Conservation (phyloP, 371 early-diverging fungal species). For the Mucor saturninus region DNA sequence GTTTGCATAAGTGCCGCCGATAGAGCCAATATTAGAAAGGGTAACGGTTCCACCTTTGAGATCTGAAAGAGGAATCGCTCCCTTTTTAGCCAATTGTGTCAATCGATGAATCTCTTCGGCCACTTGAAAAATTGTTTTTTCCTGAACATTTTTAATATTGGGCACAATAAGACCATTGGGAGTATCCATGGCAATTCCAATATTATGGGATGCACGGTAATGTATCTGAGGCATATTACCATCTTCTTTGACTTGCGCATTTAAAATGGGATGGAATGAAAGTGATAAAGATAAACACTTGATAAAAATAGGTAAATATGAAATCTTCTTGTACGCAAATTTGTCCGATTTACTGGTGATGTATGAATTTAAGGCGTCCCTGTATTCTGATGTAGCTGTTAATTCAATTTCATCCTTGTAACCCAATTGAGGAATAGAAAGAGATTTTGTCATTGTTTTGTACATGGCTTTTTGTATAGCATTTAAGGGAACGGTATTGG, state of each 20-base stretch:
- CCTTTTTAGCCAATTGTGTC: constrained; percentile 66
- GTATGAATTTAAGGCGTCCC: constrained; percentile 66
- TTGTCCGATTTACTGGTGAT: constrained; percentile 38
- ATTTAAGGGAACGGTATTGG: constrained; percentile 56
- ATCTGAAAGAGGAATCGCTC: constrained; percentile 66
- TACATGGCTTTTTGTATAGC: constrained; percentile 94
- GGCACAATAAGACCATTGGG: constrained; percentile 92
- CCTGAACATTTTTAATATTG: constrained; percentile 87
- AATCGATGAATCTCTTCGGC: constrained; percentile 82
- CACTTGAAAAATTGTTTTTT: constrained; percentile 84
- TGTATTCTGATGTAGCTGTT: constrained; percentile 65
- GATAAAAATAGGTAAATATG: constrained; percentile 93
- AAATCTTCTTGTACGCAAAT: constrained; percentile 71
- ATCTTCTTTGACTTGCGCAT: constrained; percentile 52
- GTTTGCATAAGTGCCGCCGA: constrained; percentile 87
- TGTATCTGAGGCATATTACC: constrained; percentile 41
- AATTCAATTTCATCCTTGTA: constrained; percentile 88
- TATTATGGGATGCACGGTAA: constrained; percentile 82
- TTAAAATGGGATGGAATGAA: constrained; percentile 80
- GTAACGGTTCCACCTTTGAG: constrained; percentile 88
- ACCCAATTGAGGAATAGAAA: constrained; percentile 92
- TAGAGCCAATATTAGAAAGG: constrained; percentile 90
- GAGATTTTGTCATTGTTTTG: constrained; percentile 88
- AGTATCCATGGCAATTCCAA: constrained; percentile 96
- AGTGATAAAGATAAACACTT: constrained; percentile 87